Conservation (phyloP, 805 yeast species). For the Cyberlindnera lachancei region DNA sequence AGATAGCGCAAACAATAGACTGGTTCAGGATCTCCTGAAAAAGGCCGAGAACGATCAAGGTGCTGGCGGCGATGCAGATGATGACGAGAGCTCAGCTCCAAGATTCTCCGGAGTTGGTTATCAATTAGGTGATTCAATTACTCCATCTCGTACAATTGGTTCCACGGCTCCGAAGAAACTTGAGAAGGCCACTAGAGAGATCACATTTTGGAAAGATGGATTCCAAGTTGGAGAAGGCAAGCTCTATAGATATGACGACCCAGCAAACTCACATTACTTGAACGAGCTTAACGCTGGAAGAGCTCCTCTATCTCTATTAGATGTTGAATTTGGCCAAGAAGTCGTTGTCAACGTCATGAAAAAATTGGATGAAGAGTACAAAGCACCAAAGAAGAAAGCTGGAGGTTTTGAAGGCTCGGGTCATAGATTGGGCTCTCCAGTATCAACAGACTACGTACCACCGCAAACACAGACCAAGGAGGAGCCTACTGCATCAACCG, state of each 20-base stretch:
- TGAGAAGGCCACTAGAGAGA: constrained; percentile 63
- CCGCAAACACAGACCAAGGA: constrained; percentile 10
- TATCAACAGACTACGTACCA: constrained; percentile 55
- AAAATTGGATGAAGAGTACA: constrained; percentile 74
- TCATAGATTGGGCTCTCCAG: constrained; percentile 81
- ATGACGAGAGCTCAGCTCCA: constrained; percentile 28
- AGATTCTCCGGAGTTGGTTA: constrained; percentile 33
- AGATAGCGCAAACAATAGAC: constrained; percentile 23
- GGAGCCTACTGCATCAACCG: neutral
- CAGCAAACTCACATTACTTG: constrained; percentile 71
- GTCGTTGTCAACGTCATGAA: constrained; percentile 86
- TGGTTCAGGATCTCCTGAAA: constrained; percentile 50
- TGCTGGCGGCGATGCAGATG: constrained; percentile 17
- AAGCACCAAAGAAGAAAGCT: constrained; percentile 51
- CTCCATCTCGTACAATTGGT: constrained; percentile 27
- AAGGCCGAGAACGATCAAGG: constrained; percentile 62
- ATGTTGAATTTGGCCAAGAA: constrained; percentile 84
- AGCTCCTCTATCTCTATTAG: constrained; percentile 78
- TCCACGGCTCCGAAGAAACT: constrained; percentile 23
- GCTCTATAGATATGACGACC: constrained; percentile 84
- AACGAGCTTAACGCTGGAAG: constrained; percentile 81
- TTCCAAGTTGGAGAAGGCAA: constrained; percentile 92
- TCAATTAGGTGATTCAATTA: constrained; percentile 29
- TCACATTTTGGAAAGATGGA: constrained; percentile 95
- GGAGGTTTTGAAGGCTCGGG: constrained; percentile 79